phyloP scores from a whole-genome alignment of 2,329 filamentous ascomycete genomes.

The Aspergillus persii region DNA sequence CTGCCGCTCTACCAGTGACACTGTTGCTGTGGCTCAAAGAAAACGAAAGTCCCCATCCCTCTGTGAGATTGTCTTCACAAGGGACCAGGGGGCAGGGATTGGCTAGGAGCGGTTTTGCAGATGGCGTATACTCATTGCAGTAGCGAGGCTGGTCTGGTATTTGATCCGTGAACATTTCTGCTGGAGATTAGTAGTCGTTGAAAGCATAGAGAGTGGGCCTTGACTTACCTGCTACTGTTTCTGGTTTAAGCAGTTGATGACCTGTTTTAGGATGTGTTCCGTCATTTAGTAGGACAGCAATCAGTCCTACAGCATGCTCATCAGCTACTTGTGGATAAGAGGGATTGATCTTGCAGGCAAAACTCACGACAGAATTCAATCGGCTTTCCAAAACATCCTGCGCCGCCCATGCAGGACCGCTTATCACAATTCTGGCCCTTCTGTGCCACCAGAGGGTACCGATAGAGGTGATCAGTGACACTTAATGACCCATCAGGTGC shows the following conservation, averaged over 20 bases:
- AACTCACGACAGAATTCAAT: slow-evolving; percentile 58
- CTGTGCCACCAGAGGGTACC: neutral
- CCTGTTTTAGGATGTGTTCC: slow-evolving; percentile 58
- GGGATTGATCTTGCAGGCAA: neutral
- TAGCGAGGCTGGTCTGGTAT: slow-evolving; percentile 57
- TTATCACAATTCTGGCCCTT: slow-evolving; percentile 40
- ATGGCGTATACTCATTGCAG: slow-evolving; percentile 45
- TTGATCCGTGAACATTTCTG: slow-evolving; percentile 61
- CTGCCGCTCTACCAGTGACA: slow-evolving; percentile 48
- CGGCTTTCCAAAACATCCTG: slow-evolving; percentile 60
- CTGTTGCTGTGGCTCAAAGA: slow-evolving; percentile 44
- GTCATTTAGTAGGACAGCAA: slow-evolving; percentile 60
- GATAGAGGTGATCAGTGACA: neutral
- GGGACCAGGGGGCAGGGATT: slow-evolving; percentile 54
- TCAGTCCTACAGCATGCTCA: slow-evolving; percentile 44
- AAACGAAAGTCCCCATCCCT: slow-evolving; percentile 65
- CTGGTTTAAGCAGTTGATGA: slow-evolving; percentile 40
- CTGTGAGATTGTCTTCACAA: slow-evolving; percentile 47
- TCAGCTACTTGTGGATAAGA: neutral
- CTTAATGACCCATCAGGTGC: neutral
- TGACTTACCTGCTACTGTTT: slow-evolving; percentile 48
- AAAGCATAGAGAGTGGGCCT: neutral
- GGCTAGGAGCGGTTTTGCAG: slow-evolving; percentile 44
- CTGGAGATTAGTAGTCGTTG: too few species aligned
- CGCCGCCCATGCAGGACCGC: slow-evolving; percentile 60